These are phyloP conservation scores for Coemansia asiatica DNA, from an alignment of 192 early-diverging fungal genomes.

Conservation along the genomic window DNA sequence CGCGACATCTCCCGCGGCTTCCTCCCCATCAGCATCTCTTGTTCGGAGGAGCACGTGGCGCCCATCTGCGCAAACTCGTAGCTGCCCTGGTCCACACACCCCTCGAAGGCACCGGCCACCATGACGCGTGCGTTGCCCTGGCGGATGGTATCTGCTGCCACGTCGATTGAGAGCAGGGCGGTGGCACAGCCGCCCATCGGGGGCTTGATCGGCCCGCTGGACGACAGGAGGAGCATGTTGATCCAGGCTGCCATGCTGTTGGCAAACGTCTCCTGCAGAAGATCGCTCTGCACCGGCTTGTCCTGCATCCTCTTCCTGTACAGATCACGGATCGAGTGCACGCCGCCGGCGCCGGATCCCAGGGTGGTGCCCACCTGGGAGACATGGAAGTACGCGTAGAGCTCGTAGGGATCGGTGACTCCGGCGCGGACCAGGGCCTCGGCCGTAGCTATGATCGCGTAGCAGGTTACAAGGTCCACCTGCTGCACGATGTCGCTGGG, in stretches of 20 bases:
- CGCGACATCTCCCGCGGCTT: constrained; percentile 88
- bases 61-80: constrained; percentile 99
- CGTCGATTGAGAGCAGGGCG: constrained; percentile 86
- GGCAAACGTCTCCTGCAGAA: constrained; percentile 90
- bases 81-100: constrained; percentile 89
- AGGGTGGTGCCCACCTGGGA: constrained; percentile 87
- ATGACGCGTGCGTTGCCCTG: constrained; percentile 90
- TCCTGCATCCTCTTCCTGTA: constrained; percentile 79
- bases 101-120: constrained; percentile 91
- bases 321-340: constrained; percentile 72
- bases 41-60: constrained; percentile 82
- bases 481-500: constrained; percentile 87
- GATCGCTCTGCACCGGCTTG: constrained; percentile 84
- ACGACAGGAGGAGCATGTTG: constrained; percentile 92
- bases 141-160: constrained; percentile 86
- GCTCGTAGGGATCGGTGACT: constrained; percentile 96
- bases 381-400: constrained; percentile 94
- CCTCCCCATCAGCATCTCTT: constrained; percentile 81
- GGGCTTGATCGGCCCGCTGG: constrained; percentile 83
- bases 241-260: constrained; percentile 78
- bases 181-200: constrained; percentile 90
- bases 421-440: constrained; percentile 90
- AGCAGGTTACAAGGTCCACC: constrained; percentile 90
- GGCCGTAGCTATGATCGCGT: constrained; percentile 83
- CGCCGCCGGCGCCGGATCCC: constrained; percentile 91